A percentile compares a stretch with the other conserved stretches of the same genome.
These are phyloP conservation scores for Daldinia sp. DNA, from an alignment of 2,329 filamentous ascomycete genomes.

Conservation along the genomic window DNA sequence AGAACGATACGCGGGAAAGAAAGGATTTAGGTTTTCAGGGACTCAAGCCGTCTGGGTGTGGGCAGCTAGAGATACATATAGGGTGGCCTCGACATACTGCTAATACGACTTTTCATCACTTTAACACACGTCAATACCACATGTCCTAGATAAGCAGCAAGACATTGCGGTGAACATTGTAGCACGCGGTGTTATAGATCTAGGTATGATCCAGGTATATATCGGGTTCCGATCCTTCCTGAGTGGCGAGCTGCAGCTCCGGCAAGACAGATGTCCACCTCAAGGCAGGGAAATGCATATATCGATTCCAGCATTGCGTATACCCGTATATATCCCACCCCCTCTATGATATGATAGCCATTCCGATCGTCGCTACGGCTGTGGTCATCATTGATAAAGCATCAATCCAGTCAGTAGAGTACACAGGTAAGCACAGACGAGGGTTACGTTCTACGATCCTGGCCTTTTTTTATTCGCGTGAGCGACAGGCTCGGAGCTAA, in stretches of 20 bases:
- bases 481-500: not conserved
- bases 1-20: not conserved
- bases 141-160: constrained; percentile 14
- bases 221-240: not conserved
- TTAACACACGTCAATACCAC: not conserved
- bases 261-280: constrained; percentile 7
- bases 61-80: constrained; percentile 14
- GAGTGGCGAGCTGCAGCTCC: not conserved
- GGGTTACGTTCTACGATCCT: not conserved
- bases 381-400: not conserved
- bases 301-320: not conserved
- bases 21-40: not conserved
- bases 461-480: not conserved
- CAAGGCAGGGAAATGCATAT: not conserved
- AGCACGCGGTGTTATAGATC: constrained; percentile 5
- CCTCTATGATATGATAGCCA: not conserved
- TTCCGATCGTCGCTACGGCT: not conserved
- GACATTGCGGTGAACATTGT: constrained; percentile 5
- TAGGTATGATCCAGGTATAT: not conserved
- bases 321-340: not conserved
- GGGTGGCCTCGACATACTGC: not conserved
- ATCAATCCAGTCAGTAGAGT: not conserved
- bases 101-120: not conserved
- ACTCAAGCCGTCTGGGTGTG: not conserved
- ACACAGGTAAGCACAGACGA: constrained; percentile 1